Conservation (phyloP, 2,329 filamentous ascomycete species). For the Stachybotrys echinatus region DNA sequence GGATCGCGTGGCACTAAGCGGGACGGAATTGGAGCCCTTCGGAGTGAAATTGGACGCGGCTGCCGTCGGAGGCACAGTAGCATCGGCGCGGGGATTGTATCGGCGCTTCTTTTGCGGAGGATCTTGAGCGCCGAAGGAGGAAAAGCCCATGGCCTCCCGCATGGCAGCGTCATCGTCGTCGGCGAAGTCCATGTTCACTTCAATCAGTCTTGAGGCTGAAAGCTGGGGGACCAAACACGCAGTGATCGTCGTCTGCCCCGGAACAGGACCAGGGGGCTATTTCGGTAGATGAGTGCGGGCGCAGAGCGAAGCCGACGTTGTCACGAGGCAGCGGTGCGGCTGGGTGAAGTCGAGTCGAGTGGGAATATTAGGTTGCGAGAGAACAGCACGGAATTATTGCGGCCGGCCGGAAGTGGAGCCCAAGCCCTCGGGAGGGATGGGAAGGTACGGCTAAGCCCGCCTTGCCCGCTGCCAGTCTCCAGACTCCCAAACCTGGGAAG, state of each 20-base stretch:
- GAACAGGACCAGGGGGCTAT: too few relatives aligned
- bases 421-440: too few relatives aligned
- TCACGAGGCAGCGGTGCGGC: too few relatives aligned
- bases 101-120: slow-evolving; percentile 60
- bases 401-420: not conserved
- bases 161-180: slow-evolving; percentile 45
- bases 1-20: slow-evolving; percentile 19
- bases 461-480: too few relatives aligned
- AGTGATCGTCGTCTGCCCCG: too few relatives aligned
- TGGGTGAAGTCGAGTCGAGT: not conserved
- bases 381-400: not conserved
- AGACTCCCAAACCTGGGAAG: too few relatives aligned
- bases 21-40: slow-evolving; percentile 33
- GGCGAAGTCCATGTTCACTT: slow-evolving; percentile 13
- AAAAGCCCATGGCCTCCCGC: slow-evolving; percentile 68
- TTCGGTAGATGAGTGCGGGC: too few relatives aligned
- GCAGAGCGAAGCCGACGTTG: too few relatives aligned
- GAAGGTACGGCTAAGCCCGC: not conserved
- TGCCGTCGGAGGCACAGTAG: slow-evolving; percentile 21
- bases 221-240: too few relatives aligned
- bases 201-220: too few relatives aligned
- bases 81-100: slow-evolving; percentile 53
- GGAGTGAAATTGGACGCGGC: slow-evolving; percentile 16
- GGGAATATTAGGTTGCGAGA: too few relatives aligned
- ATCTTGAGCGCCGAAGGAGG: slow-evolving; percentile 57